phyloP scores from a whole-genome alignment of 768 basidiomycete species.

The Cyathus striatus region DNA sequence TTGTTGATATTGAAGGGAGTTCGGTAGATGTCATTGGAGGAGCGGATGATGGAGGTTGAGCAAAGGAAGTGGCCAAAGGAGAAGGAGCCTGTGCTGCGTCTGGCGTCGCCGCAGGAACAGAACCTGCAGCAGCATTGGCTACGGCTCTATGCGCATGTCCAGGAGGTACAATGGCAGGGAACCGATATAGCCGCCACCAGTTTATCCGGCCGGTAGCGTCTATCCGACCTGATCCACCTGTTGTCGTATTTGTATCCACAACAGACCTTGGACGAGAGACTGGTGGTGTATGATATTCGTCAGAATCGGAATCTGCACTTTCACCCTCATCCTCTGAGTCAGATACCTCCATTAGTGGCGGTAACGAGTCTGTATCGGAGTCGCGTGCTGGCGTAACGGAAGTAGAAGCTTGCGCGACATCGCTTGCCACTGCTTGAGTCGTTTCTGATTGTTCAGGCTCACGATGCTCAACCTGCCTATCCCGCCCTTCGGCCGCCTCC shows the following conservation, averaged over 20 bases:
- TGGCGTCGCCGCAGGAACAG: too few relatives aligned
- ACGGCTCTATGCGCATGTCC: background rate
- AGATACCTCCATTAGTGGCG: slow-evolving; percentile 24
- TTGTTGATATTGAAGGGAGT: background rate
- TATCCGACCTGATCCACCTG: slow-evolving; percentile 17
- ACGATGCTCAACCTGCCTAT: background rate
- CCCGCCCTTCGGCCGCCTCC: background rate
- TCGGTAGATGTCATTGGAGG: background rate
- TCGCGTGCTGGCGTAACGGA: slow-evolving; percentile 1
- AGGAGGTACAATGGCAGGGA: slow-evolving; percentile 55
- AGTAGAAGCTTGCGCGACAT: background rate
- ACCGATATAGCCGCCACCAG: slow-evolving; percentile 83
- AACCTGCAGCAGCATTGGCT: too few relatives aligned
- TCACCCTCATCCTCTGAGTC: slow-evolving; percentile 28
- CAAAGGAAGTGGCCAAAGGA: too few relatives aligned
- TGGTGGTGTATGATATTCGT: background rate
- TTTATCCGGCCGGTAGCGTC: slow-evolving; percentile 49
- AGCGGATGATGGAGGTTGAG: too few relatives aligned
- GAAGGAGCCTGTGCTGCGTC: too few relatives aligned
- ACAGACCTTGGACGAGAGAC: background rate
- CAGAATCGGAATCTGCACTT: slow-evolving; percentile 13
- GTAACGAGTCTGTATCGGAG: slow-evolving; percentile 15
- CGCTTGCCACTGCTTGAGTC: background rate
- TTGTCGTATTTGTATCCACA: slow-evolving; percentile 5
- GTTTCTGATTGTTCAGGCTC: background rate